Percentiles rank a stretch among this genome's conserved stretches.
Conservation (phyloP, 2,329 filamentous ascomycete genomes). For the Nothophaeocryptopus gaeumannii region DNA sequence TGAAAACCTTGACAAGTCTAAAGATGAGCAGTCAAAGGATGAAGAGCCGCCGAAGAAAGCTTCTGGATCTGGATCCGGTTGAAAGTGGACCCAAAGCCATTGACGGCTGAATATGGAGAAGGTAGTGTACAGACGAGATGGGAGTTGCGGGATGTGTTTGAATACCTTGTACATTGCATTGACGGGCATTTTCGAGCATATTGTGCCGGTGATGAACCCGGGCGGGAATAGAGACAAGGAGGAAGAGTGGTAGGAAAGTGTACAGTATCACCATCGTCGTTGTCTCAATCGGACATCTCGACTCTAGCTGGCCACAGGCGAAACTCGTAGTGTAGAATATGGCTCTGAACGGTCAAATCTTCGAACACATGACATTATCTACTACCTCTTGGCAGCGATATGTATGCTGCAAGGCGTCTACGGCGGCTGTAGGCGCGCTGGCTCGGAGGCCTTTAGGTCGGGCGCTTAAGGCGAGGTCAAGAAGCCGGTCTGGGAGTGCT, state of each 20-base stretch:
- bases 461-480: too few species aligned
- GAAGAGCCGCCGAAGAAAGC: slow-evolving; percentile 39
- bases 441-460: too few species aligned
- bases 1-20: slow-evolving; percentile 24
- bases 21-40: slow-evolving; percentile 19
- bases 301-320: not conserved
- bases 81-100: not conserved
- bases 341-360: too few species aligned
- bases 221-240: not conserved
- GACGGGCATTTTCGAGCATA: slow-evolving; percentile 2
- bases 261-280: slow-evolving; percentile 15
- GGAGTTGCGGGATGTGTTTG: not conserved
- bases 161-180: slow-evolving; percentile 12
- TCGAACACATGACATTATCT: too few species aligned
- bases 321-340: too few species aligned
- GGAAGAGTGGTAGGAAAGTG: not conserved
- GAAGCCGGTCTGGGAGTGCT: too few species aligned
- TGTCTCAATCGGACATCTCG: slow-evolving; percentile 19
- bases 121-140: slow-evolving; percentile 8
- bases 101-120: not conserved
- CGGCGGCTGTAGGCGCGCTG: too few species aligned
- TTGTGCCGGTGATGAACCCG: not conserved
- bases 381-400: too few species aligned
- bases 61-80: slow-evolving; percentile 33
- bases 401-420: too few species aligned